Evolutionary conservation across 2,329 filamentous ascomycete genomes (phyloP).

Genomic region (Lasiodiplodia hormozganensis): DNA sequence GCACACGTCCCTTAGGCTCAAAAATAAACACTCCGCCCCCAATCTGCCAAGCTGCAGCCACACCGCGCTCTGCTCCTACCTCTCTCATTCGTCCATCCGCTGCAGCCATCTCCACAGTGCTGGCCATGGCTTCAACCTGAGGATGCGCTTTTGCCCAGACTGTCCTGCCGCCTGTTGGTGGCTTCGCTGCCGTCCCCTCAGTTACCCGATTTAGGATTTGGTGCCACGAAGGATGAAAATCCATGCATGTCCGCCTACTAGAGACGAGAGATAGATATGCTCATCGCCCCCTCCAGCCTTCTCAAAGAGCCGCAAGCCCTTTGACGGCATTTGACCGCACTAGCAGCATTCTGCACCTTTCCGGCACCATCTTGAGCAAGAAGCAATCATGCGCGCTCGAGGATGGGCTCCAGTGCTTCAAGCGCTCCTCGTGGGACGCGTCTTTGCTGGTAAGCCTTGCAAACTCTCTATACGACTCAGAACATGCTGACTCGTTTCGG

Average conservation of each 20-base stretch:
- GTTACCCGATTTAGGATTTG: not conserved
- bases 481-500: not conserved
- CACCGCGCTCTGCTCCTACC: not conserved
- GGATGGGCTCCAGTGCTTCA: not conserved
- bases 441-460: not conserved
- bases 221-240: not conserved
- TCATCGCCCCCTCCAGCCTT: not conserved
- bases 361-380: not conserved
- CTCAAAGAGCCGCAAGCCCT: not conserved
- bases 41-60: slow-evolving; percentile 6
- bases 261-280: not conserved
- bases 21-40: slow-evolving; percentile 10
- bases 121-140: not conserved
- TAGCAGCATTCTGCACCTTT: not conserved
- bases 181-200: not conserved
- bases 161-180: slow-evolving; percentile 4
- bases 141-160: not conserved
- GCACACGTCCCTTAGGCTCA: not conserved
- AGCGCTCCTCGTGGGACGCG: not conserved
- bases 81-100: not conserved
- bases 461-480: not conserved
- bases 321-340: not conserved
- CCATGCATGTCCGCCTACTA: not conserved
- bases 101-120: not conserved
- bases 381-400: not conserved